A percentile compares a stretch with the other conserved stretches of the same genome.
Evolutionary conservation across 768 basidiomycete genomes (phyloP).

Genomic region (Rhizopogon roseolus): DNA sequence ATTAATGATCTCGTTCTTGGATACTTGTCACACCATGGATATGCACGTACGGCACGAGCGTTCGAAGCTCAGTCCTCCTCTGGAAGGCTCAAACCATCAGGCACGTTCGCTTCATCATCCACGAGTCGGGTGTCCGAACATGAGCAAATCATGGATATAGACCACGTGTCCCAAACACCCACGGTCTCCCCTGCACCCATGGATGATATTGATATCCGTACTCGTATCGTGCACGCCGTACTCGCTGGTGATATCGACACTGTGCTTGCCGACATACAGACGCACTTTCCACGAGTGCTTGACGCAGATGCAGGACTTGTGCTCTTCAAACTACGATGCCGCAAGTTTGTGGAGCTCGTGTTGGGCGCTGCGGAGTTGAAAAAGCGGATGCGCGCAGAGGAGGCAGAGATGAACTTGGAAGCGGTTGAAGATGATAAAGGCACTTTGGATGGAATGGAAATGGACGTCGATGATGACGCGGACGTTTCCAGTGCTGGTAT

Average conservation of each 20-base stretch:
- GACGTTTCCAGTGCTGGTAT: conserved; percentile 6
- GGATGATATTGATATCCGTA: conserved; percentile 60
- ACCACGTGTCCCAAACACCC: conserved; percentile 18
- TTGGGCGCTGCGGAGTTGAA: conserved; percentile 66
- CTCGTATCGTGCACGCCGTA: conserved; percentile 67
- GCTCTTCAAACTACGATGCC: conserved; percentile 77
- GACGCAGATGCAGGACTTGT: conserved; percentile 65
- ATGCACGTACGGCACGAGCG: conserved; percentile 63
- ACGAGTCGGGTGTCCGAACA: conserved; percentile 13
- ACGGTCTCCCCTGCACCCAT: conserved; percentile 23
- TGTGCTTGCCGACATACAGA: conserved; percentile 52
- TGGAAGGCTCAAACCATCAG: conserved; percentile 9
- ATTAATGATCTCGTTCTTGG: conserved; percentile 72
- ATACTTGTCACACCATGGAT: conserved; percentile 84
- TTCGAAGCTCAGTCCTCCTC: conserved; percentile 49
- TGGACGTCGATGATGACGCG: conserved; percentile 51
- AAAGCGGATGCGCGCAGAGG: conserved; percentile 50
- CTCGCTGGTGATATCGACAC: conserved; percentile 66
- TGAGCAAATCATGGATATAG: conserved; percentile 47
- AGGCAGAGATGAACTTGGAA: conserved; percentile 27
- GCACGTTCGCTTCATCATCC: conserved; percentile 8
- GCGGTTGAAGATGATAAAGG: conserved; percentile 35
- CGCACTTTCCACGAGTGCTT: conserved; percentile 60
- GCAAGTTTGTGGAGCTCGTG: conserved; percentile 82
- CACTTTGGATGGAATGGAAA: conserved; percentile 40